Base-by-base conservation (phyloP, 257 asterid genomes). In the Oldenlandia corymbosa region DNA sequence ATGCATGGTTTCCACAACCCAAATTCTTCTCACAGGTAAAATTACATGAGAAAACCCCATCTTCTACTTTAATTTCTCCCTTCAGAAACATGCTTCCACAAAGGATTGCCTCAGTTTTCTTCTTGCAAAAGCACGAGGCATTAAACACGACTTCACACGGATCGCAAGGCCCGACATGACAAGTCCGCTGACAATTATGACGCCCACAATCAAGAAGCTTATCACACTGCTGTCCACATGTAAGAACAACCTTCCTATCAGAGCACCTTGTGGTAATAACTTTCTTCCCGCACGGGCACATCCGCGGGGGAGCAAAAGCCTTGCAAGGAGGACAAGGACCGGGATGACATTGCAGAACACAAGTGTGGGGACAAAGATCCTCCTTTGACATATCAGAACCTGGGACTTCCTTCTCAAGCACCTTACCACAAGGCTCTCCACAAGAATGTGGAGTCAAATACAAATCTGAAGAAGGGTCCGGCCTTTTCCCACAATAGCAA, bases 301-400 rank as follows among this genome's bases (percentile, higher is more conserved):
- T 75, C 6, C 81, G 72, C 0, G 96, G 84, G 10, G 94, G 96
- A 73, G 99, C 99, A 84, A 93, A 93, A 64, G 97, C 97, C 88
- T 80, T 93, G 56, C 99, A 93, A 64, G 97, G 97, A 2, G 99
- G 97, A 59, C 99, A 93, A 65, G 99, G 97, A 11, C 99, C 99
- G 2, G 97, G 99, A 73, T 93, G 99, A 79, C 99, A 93, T 61
- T 93, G 99, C 74, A 93, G 71, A 64, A 93, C 99, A 79, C 99
- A 93, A 49, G 43, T 60, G 81, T 93, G 99, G 65, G 99, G 96
- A 57, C 99, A 93, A 16, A 84, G 76, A 74, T 93, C 91, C 73
- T 90, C 99, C 68, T 69, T 70, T 27, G 57, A 73, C 88, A 80
- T 57, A 69, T 78, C 91, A 62, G 64, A 62, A 61, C 81, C 87